phyloP scores from a whole-genome alignment of 805 yeast species.

The Candida lessepsii region DNA sequence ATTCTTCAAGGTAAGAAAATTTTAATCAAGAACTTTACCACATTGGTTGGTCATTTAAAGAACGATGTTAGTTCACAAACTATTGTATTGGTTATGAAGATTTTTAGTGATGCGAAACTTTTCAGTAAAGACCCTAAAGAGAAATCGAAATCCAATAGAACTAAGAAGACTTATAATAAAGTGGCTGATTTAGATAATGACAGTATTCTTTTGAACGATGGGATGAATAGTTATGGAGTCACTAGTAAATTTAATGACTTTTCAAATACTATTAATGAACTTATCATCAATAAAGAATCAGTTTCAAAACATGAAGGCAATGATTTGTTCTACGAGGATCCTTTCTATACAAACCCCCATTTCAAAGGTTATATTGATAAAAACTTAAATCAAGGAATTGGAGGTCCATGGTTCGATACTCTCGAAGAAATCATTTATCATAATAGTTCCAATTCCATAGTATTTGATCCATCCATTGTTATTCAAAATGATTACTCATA shows the following conservation, averaged over 20 bases:
- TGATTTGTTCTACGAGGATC: slow-evolving; percentile 14
- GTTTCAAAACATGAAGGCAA: not conserved
- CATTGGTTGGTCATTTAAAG: slow-evolving; percentile 30
- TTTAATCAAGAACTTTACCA: slow-evolving; percentile 35
- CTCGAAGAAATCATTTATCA: slow-evolving; percentile 12
- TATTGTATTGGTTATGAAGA: slow-evolving; percentile 37
- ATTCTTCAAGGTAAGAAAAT: slow-evolving; percentile 37
- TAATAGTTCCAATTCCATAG: slow-evolving; percentile 27
- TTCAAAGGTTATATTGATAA: slow-evolving; percentile 10
- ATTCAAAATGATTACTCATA: slow-evolving; percentile 27
- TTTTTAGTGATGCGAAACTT: slow-evolving; percentile 36
- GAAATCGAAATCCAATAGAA: slow-evolving; percentile 15
- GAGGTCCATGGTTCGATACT: slow-evolving; percentile 25
- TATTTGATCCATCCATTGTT: slow-evolving; percentile 31
- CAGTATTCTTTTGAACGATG: slow-evolving; percentile 43
- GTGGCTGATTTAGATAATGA: slow-evolving; percentile 25
- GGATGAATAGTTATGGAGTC: slow-evolving; percentile 51
- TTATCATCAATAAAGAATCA: slow-evolving; percentile 5
- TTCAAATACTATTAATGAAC: slow-evolving; percentile 27
- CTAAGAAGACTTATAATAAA: slow-evolving; percentile 20
- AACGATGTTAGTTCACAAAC: slow-evolving; percentile 42
- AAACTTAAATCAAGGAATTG: slow-evolving; percentile 20
- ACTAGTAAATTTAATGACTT: slow-evolving; percentile 44
- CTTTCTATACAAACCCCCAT: slow-evolving; percentile 29
- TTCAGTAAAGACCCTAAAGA: slow-evolving; percentile 23